Evolutionary conservation across 2,329 filamentous ascomycete species (phyloP).

Genomic region (Lachnellula cervina): DNA sequence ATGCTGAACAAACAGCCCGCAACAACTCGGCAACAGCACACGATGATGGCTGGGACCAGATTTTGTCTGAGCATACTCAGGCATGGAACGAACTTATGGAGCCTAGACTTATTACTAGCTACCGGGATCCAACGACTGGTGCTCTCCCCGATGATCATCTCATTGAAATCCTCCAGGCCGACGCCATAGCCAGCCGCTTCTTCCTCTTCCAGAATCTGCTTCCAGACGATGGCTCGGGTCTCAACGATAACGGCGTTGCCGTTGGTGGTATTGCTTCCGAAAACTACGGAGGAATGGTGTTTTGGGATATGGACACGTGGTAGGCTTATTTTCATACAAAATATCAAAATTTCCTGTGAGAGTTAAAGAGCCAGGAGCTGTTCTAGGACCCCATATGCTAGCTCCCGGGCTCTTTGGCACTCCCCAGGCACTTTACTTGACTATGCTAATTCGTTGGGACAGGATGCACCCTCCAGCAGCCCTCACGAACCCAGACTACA

Average conservation of each 20-base stretch:
- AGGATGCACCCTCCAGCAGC: constrained; percentile 47
- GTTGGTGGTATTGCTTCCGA: constrained; percentile 61
- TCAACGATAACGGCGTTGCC: constrained; percentile 56
- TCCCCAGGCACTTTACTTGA: no score
- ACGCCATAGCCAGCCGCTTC: constrained; percentile 43
- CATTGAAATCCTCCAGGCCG: constrained; percentile 37
- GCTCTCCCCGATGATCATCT: constrained; percentile 32
- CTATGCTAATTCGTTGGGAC: not conserved
- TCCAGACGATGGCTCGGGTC: constrained; percentile 41
- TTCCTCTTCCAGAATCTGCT: constrained; percentile 44
- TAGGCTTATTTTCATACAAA: no score
- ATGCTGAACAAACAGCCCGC: constrained; percentile 37
- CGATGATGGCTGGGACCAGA: constrained; percentile 6
- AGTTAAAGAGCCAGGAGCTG: no score
- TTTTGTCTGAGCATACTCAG: constrained; percentile 6
- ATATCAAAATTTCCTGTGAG: no score
- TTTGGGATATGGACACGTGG: constrained; percentile 29
- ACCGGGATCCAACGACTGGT: constrained; percentile 48
- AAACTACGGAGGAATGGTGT: constrained; percentile 53
- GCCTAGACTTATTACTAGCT: constrained; percentile 38
- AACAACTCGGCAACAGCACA: constrained; percentile 40
- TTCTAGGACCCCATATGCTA: no score
- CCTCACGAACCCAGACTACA: constrained; percentile 54
- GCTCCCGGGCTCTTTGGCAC: no score
- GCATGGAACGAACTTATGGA: constrained; percentile 30